A percentile compares a stretch with the other conserved stretches of the same genome.
phyloP scores from a whole-genome alignment of 2,329 filamentous ascomycete species.

The Aspergillus japonicus region DNA sequence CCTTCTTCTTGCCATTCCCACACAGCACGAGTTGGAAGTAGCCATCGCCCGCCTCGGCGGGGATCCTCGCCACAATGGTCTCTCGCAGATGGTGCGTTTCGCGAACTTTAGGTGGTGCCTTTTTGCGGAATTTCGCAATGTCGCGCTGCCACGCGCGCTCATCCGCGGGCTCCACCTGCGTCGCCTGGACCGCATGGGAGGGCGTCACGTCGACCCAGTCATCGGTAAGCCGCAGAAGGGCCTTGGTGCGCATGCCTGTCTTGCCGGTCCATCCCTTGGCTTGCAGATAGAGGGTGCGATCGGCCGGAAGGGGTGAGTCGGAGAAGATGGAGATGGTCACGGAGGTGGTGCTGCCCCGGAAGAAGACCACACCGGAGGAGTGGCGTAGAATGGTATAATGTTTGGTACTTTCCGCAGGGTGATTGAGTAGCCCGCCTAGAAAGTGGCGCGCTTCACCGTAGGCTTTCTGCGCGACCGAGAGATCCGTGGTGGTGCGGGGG shows the following conservation, averaged over 20 bases:
- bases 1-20: conserved; percentile 54
- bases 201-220: conserved; percentile 71
- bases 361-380: conserved; percentile 63
- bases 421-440: conserved; percentile 62
- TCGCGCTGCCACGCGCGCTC: conserved; percentile 69
- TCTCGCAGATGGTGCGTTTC: conserved; percentile 58
- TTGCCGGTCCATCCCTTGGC: conserved; percentile 67
- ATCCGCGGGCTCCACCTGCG: conserved; percentile 55
- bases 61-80: conserved; percentile 65
- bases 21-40: conserved; percentile 69
- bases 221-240: conserved; percentile 58
- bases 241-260: conserved; percentile 65
- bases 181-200: conserved; percentile 43
- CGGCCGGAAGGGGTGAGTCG: conserved; percentile 55
- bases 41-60: conserved; percentile 62
- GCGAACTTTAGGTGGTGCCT: conserved; percentile 46
- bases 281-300: conserved; percentile 66
- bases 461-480: conserved; percentile 33
- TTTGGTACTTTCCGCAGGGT: conserved; percentile 63
- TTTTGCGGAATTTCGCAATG: conserved; percentile 62
- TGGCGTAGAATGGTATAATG: conserved; percentile 68
- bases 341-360: conserved; percentile 63
- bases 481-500: conserved; percentile 2
- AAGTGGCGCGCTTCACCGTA: conserved; percentile 61
- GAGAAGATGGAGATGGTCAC: conserved; percentile 65